A percentile compares a stretch with the other conserved stretches of the same genome.
Conservation (phyloP, 306 rosid species). For the Prunus dulcis region DNA sequence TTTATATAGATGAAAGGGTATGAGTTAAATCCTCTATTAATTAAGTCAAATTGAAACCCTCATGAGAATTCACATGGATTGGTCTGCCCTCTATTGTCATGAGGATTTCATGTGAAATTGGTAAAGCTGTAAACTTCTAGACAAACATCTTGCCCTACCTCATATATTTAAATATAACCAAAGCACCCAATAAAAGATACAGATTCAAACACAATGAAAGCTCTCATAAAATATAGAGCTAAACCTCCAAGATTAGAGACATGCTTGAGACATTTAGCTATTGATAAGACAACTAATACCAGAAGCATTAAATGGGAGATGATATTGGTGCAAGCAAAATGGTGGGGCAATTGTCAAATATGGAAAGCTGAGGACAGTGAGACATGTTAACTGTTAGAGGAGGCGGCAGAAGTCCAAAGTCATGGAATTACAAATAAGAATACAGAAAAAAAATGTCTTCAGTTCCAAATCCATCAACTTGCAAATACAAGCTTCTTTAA, state of each 20-base stretch:
- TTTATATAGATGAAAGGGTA: slow-evolving; percentile 29
- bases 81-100: slow-evolving; percentile 15
- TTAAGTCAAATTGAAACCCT: neutral
- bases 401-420: neutral
- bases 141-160: slow-evolving; percentile 12
- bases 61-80: slow-evolving; percentile 30
- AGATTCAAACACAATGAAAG: neutral
- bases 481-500: slow-evolving; percentile 3
- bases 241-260: neutral
- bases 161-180: neutral
- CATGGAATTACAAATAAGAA: neutral
- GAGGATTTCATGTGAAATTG: neutral
- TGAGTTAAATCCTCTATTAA: neutral
- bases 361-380: neutral
- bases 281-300: neutral
- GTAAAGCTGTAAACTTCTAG: neutral
- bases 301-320: neutral
- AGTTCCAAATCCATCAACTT: neutral
- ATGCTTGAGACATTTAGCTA: slow-evolving; percentile 13
- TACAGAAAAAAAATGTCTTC: neutral
- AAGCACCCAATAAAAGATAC: neutral
- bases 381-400: neutral
- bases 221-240: neutral
- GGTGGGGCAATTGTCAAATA: neutral
- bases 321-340: neutral